phyloP scores from a whole-genome alignment of 208 protist genomes.

The Plasmodiophora brassicae region DNA sequence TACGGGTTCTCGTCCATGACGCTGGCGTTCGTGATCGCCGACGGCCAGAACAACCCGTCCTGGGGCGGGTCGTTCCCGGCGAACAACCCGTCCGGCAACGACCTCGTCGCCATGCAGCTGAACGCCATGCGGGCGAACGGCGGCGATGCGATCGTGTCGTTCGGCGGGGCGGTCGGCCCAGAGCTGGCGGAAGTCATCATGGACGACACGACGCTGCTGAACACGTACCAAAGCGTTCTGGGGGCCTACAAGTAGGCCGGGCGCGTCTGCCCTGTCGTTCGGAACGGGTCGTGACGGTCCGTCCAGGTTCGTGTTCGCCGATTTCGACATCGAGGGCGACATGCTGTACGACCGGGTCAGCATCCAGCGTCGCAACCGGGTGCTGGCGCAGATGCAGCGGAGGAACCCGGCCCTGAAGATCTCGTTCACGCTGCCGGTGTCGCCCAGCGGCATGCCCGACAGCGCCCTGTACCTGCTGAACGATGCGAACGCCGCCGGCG shows the following conservation, averaged over 20 bases:
- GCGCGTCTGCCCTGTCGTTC: background rate
- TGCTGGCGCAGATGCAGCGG: background rate
- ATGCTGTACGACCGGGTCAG: background rate
- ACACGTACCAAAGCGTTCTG: background rate
- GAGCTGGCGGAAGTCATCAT: background rate
- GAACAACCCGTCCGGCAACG: background rate
- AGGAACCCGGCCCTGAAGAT: background rate
- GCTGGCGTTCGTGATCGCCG: background rate
- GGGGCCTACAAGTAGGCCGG: background rate
- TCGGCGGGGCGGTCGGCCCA: background rate
- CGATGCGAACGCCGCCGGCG: background rate
- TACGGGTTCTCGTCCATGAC: background rate
- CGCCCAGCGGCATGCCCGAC: background rate
- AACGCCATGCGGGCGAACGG: background rate
- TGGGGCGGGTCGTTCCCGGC: background rate
- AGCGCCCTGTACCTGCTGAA: background rate
- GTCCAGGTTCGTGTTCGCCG: background rate
- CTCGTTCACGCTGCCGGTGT: background rate
- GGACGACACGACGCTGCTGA: background rate
- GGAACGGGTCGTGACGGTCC: background rate
- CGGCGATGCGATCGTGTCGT: background rate
- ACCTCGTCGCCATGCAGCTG: background rate
- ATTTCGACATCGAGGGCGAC: slow-evolving; percentile 28
- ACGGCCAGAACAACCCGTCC: background rate
- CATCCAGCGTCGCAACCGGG: background rate